Evolutionary conservation across 1,284 basidiomycete genomes (phyloP), one percentile per base, ranked within the genome.

Genomic region (Tilletia horrida): DNA sequence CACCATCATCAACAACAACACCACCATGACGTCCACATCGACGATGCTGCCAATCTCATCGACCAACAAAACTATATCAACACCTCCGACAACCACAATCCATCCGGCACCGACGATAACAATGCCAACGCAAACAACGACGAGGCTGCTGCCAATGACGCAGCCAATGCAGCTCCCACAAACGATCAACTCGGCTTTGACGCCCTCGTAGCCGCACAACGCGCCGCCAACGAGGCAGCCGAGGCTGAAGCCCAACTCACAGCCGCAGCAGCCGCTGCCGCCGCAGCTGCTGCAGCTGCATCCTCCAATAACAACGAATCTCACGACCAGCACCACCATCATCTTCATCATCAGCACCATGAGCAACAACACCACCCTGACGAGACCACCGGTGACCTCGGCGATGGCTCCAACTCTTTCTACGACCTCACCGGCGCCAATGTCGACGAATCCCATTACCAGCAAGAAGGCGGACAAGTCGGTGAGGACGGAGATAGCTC

Each of bases 161-260:
- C 35, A 18, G 45, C 18, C 45, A 48, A 48, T 48, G 45, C 45
- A 48, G 35, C 35, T 40, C 35, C 35, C 11, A 25, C 9, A 40
- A 27, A 59, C 25, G 55, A 59, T 21, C 31, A 25, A 16, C 27
- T 59, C 29, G 55, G 29, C 35, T 59, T 59, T 29, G 55, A 59
- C 13, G 31, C 55, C 55, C 27, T 59, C 25, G 55, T 59, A 31
- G 55, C 55, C 27, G 55, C 55, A 25, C 55, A 59, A 59, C 55
- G 55, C 55, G 55, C 55, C 11, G 55, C 55, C 0, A 59, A 59
- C 29, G 55, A 18, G 9, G 55, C 55, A 31, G 55, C 55, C 29
- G 55, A 59, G 27, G 55, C 55, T 11, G 55, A 59, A 21, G 55
- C 55, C 35, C 55, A 59, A 40, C 25, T 59, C 25, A 59, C 55